Evolutionary conservation across 805 yeast species (phyloP), one percentile per base, ranked within the genome.

Genomic region (Suhomyces prunicola): DNA sequence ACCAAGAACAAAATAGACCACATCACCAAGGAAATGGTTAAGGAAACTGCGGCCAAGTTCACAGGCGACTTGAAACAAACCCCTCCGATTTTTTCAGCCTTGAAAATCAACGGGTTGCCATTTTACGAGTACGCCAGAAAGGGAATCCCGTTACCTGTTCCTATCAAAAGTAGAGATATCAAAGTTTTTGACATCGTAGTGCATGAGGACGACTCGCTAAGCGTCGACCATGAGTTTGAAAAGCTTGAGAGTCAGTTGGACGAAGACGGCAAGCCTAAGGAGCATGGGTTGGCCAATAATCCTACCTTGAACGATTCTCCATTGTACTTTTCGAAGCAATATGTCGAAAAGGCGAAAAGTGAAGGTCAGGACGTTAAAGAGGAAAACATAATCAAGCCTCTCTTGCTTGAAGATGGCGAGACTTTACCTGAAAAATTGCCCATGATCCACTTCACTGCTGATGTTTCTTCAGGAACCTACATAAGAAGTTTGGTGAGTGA

Each of bases 391-490:
- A 80, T 69, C 4, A 68, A 73, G 15, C 75, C 82, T 4, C 66
- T 65, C 22, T 67, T 70, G 1, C 57, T 79, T n/a, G 61, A 67
- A 10, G 74, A 71, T 1, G 74, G 69, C 10, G 74, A 75, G 19
- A 54, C 59, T 2, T 74, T 73, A 6, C 77, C 77, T 2, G 79
- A 73, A 1, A 76, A 80, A 56, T 84, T 90, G 2, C 94, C 96
- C 2, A 60, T 87, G 47, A 61, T 93, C 24, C 92, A 87, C 60
- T 82, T 94, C 59, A 80, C 79, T 13, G 82, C 96, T 4, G 79
- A 82, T 35, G 99, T 93, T 0, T 87, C 97, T 1, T 90, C 97
- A 0, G 99, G 99, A 1, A 94, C 98, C 0, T 94, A 94, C 63
- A 91, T 94, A 47, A 80, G 99, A 59, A 87, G 97, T 2, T 72